A percentile compares a stretch with the other conserved stretches of the same genome.
phyloP scores from a whole-genome alignment of 2,329 filamentous ascomycete species.

The Lojkania enalia region DNA sequence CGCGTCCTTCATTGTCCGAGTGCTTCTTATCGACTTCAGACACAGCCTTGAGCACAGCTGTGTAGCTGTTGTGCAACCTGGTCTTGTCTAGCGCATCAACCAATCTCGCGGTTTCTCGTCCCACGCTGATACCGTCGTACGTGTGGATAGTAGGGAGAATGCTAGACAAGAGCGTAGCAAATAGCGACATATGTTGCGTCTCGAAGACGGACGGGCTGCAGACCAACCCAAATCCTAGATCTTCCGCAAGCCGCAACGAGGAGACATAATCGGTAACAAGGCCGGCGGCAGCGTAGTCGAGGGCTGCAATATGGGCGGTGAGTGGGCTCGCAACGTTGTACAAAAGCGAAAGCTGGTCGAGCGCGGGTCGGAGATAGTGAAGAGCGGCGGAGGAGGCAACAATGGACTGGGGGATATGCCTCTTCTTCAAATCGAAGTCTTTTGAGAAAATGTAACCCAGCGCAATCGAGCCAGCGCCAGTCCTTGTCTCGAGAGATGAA shows the following conservation, averaged over 20 bases:
- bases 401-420: slow-evolving; percentile 87
- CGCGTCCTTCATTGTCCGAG: slow-evolving; percentile 71
- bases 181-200: slow-evolving; percentile 92
- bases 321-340: slow-evolving; percentile 93
- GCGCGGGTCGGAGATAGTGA: slow-evolving; percentile 74
- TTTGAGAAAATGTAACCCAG: slow-evolving; percentile 97
- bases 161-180: slow-evolving; percentile 78
- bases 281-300: slow-evolving; percentile 75
- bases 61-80: slow-evolving; percentile 70
- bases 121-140: slow-evolving; percentile 83
- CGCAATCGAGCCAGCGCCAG: slow-evolving; percentile 86
- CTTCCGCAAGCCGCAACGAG: slow-evolving; percentile 80
- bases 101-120: slow-evolving; percentile 78
- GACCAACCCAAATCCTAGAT: slow-evolving; percentile 84
- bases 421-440: slow-evolving; percentile 90
- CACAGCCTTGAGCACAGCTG: slow-evolving; percentile 64
- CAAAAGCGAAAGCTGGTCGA: slow-evolving; percentile 89
- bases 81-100: slow-evolving; percentile 78
- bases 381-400: slow-evolving; percentile 84
- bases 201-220: slow-evolving; percentile 86
- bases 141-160: slow-evolving; percentile 83
- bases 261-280: slow-evolving; percentile 86
- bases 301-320: slow-evolving; percentile 87
- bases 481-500: slow-evolving; percentile 79
- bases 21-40: slow-evolving; percentile 68